A percentile compares a stretch with the other conserved stretches of the same genome.
Conservation (phyloP, 2,329 filamentous ascomycete species). For the Colletotrichum scovillei region DNA sequence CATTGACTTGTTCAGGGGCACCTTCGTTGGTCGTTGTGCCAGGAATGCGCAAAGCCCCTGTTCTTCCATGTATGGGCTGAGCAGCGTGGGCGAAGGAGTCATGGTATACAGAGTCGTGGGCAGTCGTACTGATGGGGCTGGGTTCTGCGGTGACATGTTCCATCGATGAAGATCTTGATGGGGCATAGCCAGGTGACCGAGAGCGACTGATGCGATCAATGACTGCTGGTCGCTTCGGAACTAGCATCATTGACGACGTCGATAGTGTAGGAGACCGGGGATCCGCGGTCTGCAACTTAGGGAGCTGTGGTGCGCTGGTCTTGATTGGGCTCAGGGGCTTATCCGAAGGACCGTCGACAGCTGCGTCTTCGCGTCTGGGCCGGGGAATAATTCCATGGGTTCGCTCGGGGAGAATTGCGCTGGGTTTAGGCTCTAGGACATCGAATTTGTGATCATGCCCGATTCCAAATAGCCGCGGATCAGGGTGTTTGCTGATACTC, state of each 20-base stretch:
- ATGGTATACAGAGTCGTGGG: slow-evolving; percentile 68
- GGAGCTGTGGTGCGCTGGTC: slow-evolving; percentile 44
- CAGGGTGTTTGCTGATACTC: slow-evolving; percentile 54
- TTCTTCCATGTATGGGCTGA: slow-evolving; percentile 55
- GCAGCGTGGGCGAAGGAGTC: slow-evolving; percentile 64
- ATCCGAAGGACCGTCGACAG: slow-evolving; percentile 58
- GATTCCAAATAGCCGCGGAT: slow-evolving; percentile 50
- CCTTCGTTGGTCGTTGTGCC: slow-evolving; percentile 68
- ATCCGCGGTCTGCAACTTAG: slow-evolving; percentile 47
- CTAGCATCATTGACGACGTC: slow-evolving; percentile 50
- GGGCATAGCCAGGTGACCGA: slow-evolving; percentile 53
- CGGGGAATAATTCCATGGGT: slow-evolving; percentile 38
- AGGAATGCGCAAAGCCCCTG: slow-evolving; percentile 62
- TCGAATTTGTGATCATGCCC: slow-evolving; percentile 54
- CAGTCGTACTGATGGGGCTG: slow-evolving; percentile 68
- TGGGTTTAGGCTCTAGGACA: slow-evolving; percentile 47
- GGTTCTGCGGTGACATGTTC: slow-evolving; percentile 68
- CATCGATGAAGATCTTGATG: slow-evolving; percentile 69
- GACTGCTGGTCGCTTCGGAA: slow-evolving; percentile 59
- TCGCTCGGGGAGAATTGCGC: slow-evolving; percentile 44
- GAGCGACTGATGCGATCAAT: slow-evolving; percentile 67
- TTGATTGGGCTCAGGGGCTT: slow-evolving; percentile 57
- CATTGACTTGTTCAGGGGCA: slow-evolving; percentile 68
- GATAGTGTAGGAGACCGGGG: slow-evolving; percentile 48
- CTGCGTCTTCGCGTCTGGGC: slow-evolving; percentile 56